Conservation (phyloP, 2,329 filamentous ascomycete genomes). For the Penicillium sp. region DNA sequence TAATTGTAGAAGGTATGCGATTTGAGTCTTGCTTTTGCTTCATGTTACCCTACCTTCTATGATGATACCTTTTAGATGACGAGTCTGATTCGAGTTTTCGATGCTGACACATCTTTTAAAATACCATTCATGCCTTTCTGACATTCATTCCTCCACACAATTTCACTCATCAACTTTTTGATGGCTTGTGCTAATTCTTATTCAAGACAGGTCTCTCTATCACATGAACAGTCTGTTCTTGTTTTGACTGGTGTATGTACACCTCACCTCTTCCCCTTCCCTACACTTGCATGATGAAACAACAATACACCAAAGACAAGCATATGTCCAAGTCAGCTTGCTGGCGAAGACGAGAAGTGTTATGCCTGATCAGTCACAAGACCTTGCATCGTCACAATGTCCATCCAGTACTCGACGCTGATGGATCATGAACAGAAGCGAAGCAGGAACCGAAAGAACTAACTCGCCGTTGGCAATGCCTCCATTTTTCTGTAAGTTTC, state of each 20-base stretch:
- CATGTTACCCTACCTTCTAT: constrained; percentile 28
- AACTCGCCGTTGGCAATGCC: constrained; percentile 7
- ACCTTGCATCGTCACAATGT: constrained; percentile 16
- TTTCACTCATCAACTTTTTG: constrained; percentile 5
- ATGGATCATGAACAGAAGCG: constrained; percentile 25
- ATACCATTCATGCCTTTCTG: constrained; percentile 64
- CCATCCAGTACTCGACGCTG: constrained; percentile 28
- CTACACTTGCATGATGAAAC: constrained; percentile 70
- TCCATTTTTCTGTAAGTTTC: constrained; percentile 2
- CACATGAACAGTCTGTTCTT: background rate
- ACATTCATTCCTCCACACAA: constrained; percentile 24
- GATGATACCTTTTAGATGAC: constrained; percentile 62
- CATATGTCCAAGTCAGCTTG: constrained; percentile 84
- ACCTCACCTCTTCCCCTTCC: constrained; percentile 22
- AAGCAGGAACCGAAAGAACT: constrained; percentile 1
- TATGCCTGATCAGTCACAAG: constrained; percentile 47
- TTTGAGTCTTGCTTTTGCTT: background rate
- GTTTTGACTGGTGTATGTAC: constrained; percentile 29
- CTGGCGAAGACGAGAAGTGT: constrained; percentile 55
- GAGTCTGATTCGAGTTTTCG: constrained; percentile 65
- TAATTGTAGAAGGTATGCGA: constrained; percentile 23
- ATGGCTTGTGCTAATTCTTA: constrained; percentile 5
- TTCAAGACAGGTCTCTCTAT: constrained; percentile 1
- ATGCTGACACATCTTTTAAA: constrained; percentile 58
- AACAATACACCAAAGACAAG: constrained; percentile 80